Evolutionary conservation across 1,284 basidiomycete genomes (phyloP).

Genomic region (Moesziomyces antarcticus): DNA sequence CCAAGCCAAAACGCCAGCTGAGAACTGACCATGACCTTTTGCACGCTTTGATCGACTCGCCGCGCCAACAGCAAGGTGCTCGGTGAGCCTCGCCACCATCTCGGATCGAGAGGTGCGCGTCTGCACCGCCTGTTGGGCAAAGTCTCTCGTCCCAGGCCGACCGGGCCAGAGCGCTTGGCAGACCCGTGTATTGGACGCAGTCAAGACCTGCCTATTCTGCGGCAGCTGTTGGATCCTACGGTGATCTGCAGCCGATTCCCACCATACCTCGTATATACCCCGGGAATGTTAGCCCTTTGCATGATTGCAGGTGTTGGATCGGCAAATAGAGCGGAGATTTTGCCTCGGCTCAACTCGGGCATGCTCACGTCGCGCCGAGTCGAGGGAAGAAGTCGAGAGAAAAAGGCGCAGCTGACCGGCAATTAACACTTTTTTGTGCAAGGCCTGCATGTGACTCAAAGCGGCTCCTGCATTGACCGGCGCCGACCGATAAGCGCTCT

Average conservation of each 20-base stretch:
- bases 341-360: too few species aligned
- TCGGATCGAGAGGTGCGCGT: constrained; percentile 30
- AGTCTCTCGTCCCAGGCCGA: constrained; percentile 21
- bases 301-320: too few species aligned
- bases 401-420: too few species aligned
- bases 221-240: constrained; percentile 39
- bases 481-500: too few species aligned
- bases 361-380: too few species aligned
- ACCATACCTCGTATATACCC: too few species aligned
- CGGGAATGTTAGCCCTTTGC: too few species aligned
- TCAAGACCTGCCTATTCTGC: constrained; percentile 23
- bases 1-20: neutral
- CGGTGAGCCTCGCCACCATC: constrained; percentile 34
- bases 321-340: too few species aligned
- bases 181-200: constrained; percentile 10
- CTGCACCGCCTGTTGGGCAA: constrained; percentile 40
- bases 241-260: neutral
- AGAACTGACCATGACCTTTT: neutral
- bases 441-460: too few species aligned
- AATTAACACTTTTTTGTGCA: too few species aligned
- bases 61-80: constrained; percentile 31
- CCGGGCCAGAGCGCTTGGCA: constrained; percentile 13
- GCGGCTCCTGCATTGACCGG: too few species aligned
- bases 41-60: neutral
- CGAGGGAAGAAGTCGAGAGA: too few species aligned